Evolutionary conservation across 495 filamentous ascomycete species (phyloP), one percentile per base, ranked within the genome.

Genomic region (Parmelia sp.): DNA sequence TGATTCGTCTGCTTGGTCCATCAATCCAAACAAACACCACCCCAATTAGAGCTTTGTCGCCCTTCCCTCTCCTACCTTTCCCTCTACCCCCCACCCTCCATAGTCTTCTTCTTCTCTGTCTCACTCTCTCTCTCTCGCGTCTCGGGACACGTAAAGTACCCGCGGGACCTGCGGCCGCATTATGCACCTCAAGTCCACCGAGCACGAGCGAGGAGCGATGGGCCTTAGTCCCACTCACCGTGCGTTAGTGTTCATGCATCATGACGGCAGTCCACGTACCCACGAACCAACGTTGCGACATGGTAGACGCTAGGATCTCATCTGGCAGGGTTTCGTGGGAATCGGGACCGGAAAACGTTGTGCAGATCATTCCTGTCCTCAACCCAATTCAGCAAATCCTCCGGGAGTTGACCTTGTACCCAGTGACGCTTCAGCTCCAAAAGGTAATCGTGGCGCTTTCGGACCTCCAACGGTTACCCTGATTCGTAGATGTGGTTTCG

Each of bases 131-230:
- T 55, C 29, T 55, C 51, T 55, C 29, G 51, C 29, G 51, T 55
- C 51, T 55, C 51, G 29, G 51, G 27, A 33, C 29, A 55, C 29
- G 29, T 53, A 35, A 55, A 31, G 27, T 33, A 33, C 17, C 56
- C 35, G 62, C 47, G 51, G 62, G 62, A 64, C 62, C 62, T 64
- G 62, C 62, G 62, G 56, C 62, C 44, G 62, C 44, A 57, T 55
- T n/a, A 55, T 55, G 51, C 51, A 55, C 51, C 29, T 33, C 29
- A n/a, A 31, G 44, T 62, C 15, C 31, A 62, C 62, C 62, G 62
- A 64, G 62, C 42, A 59, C 12, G 62, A 59, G 62, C 62, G 62
- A 64, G 44, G 51, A 10, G 51, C 51, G 29, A 55, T 55, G 17
- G 17, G 29, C 29, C 29, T 55, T 33, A 55, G 51, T 31, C 51